phyloP scores from a whole-genome alignment of 2,329 filamentous ascomycete species.

The Ophiosphaerella korrae region DNA sequence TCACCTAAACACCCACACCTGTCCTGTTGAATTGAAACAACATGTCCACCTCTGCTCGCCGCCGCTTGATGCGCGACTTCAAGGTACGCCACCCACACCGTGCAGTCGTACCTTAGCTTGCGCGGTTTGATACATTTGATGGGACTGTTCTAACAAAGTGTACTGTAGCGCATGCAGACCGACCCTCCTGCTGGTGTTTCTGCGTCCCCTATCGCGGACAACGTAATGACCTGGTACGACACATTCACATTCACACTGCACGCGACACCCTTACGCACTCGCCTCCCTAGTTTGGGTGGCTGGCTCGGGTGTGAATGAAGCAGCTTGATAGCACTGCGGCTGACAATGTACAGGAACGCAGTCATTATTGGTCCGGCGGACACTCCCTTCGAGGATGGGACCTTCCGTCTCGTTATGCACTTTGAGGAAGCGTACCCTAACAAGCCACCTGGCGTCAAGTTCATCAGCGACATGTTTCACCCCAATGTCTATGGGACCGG shows the following conservation, averaged over 20 bases:
- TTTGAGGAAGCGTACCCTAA: conserved; percentile 99
- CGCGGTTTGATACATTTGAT: conserved; percentile 2
- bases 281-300: neutral
- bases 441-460: conserved; percentile 96
- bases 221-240: conserved; percentile 91
- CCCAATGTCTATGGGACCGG: conserved; percentile 98
- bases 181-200: conserved; percentile 97
- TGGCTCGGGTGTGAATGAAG: neutral
- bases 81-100: conserved; percentile 67
- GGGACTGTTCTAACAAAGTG: conserved; percentile 14
- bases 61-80: conserved; percentile 98
- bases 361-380: conserved; percentile 97
- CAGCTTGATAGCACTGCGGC: conserved; percentile 3
- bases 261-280: conserved; percentile 24
- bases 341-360: conserved; percentile 74
- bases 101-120: neutral
- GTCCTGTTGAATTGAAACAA: neutral
- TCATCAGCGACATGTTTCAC: conserved; percentile 99
- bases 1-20: neutral
- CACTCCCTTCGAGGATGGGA: conserved; percentile 97
- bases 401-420: conserved; percentile 96
- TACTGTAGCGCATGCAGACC: conserved; percentile 89
- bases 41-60: conserved; percentile 93
- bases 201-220: conserved; percentile 92
- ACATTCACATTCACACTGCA: conserved; percentile 22